Evolutionary conservation across 2,329 filamentous ascomycete species (phyloP).

Genomic region (Pseudofabraea citricarpa): DNA sequence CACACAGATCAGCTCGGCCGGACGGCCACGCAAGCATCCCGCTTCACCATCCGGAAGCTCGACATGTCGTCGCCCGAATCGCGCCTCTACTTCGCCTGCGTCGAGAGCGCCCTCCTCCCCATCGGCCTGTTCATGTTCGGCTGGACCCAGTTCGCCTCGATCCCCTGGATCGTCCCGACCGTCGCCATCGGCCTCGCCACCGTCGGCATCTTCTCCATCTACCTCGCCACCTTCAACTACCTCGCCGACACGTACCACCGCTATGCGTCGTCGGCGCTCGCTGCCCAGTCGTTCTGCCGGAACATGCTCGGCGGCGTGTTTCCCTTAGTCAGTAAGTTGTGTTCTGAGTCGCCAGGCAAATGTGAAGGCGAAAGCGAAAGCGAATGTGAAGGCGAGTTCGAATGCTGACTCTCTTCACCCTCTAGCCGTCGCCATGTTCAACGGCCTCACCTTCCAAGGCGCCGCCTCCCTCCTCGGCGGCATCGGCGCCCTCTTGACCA

Average conservation of each 20-base stretch:
- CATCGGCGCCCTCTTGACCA: slow-evolving; percentile 58
- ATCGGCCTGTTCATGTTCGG: slow-evolving; percentile 78
- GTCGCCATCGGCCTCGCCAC: slow-evolving; percentile 70
- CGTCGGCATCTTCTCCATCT: slow-evolving; percentile 82
- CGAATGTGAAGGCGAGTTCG: not conserved
- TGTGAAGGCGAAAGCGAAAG: too few relatives aligned
- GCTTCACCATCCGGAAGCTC: slow-evolving; percentile 7
- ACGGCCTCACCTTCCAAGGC: slow-evolving; percentile 61
- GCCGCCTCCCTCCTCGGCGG: slow-evolving; percentile 74
- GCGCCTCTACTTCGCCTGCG: slow-evolving; percentile 77
- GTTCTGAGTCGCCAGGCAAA: too few relatives aligned
- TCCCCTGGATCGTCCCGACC: slow-evolving; percentile 69
- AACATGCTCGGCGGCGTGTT: slow-evolving; percentile 81
- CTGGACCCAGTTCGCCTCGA: slow-evolving; percentile 57
- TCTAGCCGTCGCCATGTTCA: slow-evolving; percentile 64
- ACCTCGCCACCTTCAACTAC: slow-evolving; percentile 89
- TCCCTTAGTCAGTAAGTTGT: slow-evolving; percentile 52
- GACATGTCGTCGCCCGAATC: slow-evolving; percentile 58
- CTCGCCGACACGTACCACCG: slow-evolving; percentile 82
- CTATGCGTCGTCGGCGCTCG: slow-evolving; percentile 80
- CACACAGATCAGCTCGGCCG: not conserved
- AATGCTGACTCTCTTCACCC: not conserved
- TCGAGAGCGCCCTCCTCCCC: slow-evolving; percentile 71
- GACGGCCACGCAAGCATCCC: not conserved
- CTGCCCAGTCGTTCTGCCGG: slow-evolving; percentile 80